phyloP scores from a whole-genome alignment of 176 grass and related monocot species.

The Phyllostachys edulis region DNA sequence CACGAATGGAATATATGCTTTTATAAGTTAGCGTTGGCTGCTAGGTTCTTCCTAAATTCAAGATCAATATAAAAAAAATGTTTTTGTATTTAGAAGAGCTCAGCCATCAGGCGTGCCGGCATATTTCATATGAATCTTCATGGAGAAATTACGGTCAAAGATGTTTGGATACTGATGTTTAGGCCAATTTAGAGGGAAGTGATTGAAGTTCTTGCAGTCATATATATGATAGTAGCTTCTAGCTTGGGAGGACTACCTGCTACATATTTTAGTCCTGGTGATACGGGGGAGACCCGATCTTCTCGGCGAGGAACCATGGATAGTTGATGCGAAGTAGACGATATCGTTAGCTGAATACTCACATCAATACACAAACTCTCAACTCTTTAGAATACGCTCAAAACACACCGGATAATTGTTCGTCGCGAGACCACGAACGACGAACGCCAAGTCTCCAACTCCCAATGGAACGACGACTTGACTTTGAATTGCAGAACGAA shows the following conservation, averaged over 20 bases:
- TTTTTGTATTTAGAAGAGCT: constrained; percentile 6
- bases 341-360: too few species aligned
- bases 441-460: too few species aligned
- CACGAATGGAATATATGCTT: constrained; percentile 12
- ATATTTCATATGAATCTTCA: neutral
- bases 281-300: too few species aligned
- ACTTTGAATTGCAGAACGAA: too few species aligned
- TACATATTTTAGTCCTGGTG: neutral
- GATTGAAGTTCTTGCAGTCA: neutral
- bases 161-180: neutral
- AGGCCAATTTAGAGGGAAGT: neutral
- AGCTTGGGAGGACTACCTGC: neutral
- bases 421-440: too few species aligned
- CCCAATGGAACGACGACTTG: too few species aligned
- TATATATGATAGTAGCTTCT: neutral
- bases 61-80: neutral
- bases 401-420: too few species aligned
- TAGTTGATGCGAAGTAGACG: too few species aligned
- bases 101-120: neutral
- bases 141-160: constrained; percentile 5
- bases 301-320: too few species aligned
- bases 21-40: neutral
- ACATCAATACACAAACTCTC: too few species aligned
- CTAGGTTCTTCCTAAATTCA: constrained; percentile 20
- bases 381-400: too few species aligned